These are phyloP conservation scores for Neopestalotiopsis clavispora DNA, from an alignment of 2,329 filamentous ascomycete genomes.

Conservation along the genomic window DNA sequence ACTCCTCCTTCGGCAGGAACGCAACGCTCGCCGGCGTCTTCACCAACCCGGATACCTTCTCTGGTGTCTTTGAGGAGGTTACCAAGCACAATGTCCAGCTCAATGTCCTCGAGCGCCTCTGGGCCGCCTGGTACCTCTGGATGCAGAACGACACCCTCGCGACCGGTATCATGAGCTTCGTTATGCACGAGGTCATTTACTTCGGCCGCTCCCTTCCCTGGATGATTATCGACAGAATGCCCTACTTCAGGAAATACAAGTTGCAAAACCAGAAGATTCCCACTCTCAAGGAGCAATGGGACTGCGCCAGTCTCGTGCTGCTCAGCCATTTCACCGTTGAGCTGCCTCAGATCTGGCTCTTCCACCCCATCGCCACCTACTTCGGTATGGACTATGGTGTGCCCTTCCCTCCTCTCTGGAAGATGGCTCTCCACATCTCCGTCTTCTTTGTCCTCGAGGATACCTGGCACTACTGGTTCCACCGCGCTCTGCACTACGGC, in stretches of 20 bases:
- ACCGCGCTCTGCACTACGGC: slow-evolving; percentile 91
- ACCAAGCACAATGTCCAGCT: slow-evolving; percentile 81
- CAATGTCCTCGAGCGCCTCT: slow-evolving; percentile 85
- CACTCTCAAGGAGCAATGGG: slow-evolving; percentile 90
- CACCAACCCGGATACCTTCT: slow-evolving; percentile 56
- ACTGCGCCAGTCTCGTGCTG: slow-evolving; percentile 91
- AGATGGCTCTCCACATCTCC: slow-evolving; percentile 88
- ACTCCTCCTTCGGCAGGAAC: slow-evolving; percentile 46
- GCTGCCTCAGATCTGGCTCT: slow-evolving; percentile 97
- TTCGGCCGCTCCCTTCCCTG: slow-evolving; percentile 91
- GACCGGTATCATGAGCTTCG: slow-evolving; percentile 96
- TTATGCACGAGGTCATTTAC: slow-evolving; percentile 93
- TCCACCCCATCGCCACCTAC: slow-evolving; percentile 94
- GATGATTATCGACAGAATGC: slow-evolving; percentile 88
- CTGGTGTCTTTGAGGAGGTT: slow-evolving; percentile 66
- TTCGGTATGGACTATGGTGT: slow-evolving; percentile 88
- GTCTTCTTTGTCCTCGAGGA: slow-evolving; percentile 97
- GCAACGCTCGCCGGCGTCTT: slow-evolving; percentile 51
- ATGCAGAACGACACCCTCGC: slow-evolving; percentile 98
- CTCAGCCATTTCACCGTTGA: slow-evolving; percentile 97
- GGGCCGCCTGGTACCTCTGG: slow-evolving; percentile 95
- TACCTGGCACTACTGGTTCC: slow-evolving; percentile 97
- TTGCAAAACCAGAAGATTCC: slow-evolving; percentile 91
- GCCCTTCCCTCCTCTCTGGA: slow-evolving; percentile 84
- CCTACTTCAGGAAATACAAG: slow-evolving; percentile 91